Conservation (phyloP, 805 yeast species). For the Komagataella pastoris region DNA sequence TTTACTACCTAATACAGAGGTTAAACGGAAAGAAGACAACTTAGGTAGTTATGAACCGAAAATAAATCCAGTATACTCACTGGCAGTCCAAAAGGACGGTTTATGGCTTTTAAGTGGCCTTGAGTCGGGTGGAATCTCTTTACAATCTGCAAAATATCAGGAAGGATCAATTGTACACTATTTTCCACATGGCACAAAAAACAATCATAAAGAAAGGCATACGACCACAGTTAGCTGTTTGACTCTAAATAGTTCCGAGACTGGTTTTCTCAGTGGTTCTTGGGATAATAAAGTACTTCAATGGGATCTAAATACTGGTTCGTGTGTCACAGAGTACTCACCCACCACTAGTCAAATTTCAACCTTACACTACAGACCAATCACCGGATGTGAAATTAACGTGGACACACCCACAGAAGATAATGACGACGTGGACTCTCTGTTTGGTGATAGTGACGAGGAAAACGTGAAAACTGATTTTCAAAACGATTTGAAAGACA, state of each 20-base stretch:
- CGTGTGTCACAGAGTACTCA: conserved; percentile 28
- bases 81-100: conserved; percentile 75
- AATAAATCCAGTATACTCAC: conserved; percentile 74
- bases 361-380: conserved; percentile 57
- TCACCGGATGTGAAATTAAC: conserved; percentile 21
- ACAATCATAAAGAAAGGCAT: conserved; percentile 30
- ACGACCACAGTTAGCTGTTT: conserved; percentile 64
- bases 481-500: conserved; percentile 10
- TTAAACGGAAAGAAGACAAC: conserved; percentile 7
- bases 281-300: conserved; percentile 78
- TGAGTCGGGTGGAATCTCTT: conserved; percentile 70
- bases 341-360: conserved; percentile 73
- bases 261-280: conserved; percentile 61
- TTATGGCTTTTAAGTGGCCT: conserved; percentile 79
- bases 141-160: conserved; percentile 70
- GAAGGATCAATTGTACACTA: conserved; percentile 78
- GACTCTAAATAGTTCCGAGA: conserved; percentile 46
- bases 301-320: conserved; percentile 82
- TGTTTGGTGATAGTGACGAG: conserved; percentile 33
- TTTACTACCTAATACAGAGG: conserved; percentile 10
- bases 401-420: conserved; percentile 21
- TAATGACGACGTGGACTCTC: conserved; percentile 26
- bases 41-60: conserved; percentile 38
- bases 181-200: conserved; percentile 23
- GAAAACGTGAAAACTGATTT: conserved; percentile 9